Evolutionary conservation across 2,329 filamentous ascomycete species (phyloP).

Genomic region (Fusarium neocosmosporiellum): DNA sequence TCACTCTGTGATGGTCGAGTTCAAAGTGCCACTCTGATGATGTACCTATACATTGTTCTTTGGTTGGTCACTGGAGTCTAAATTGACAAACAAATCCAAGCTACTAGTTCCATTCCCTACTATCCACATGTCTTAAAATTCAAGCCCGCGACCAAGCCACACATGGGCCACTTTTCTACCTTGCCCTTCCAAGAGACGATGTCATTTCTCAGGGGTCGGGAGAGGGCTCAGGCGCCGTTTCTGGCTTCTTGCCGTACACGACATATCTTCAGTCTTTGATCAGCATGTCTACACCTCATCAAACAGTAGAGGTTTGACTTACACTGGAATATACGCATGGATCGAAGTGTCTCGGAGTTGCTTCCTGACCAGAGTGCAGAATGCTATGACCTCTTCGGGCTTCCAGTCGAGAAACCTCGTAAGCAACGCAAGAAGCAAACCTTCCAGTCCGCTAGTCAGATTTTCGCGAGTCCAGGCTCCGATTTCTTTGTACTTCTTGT

Average conservation of each 20-base stretch:
- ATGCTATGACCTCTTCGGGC: slow-evolving; percentile 4
- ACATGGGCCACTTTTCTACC: too few species aligned
- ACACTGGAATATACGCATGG: slow-evolving; percentile 15
- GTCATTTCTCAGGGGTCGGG: background rate
- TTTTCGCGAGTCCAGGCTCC: slow-evolving; percentile 8
- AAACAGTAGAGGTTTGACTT: too few species aligned
- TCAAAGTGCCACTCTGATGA: too few species aligned
- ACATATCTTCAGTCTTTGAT: background rate
- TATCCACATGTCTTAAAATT: too few species aligned
- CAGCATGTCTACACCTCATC: background rate
- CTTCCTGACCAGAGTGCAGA: background rate
- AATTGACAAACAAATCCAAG: too few species aligned
- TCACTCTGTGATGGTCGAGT: too few species aligned
- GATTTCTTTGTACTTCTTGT: slow-evolving; percentile 20
- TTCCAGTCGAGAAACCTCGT: slow-evolving; percentile 9
- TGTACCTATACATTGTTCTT: too few species aligned
- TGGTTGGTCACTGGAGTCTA: too few species aligned
- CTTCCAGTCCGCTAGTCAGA: slow-evolving; percentile 8
- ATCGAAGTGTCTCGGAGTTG: slow-evolving; percentile 4
- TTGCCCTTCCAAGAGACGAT: background rate
- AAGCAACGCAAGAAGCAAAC: slow-evolving; percentile 3
- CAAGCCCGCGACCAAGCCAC: too few species aligned
- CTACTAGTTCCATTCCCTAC: too few species aligned
- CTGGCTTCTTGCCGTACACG: background rate
- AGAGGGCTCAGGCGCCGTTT: background rate